These are phyloP conservation scores for Lentinula sp. DNA, from an alignment of 768 basidiomycete species.

Conservation along the genomic window DNA sequence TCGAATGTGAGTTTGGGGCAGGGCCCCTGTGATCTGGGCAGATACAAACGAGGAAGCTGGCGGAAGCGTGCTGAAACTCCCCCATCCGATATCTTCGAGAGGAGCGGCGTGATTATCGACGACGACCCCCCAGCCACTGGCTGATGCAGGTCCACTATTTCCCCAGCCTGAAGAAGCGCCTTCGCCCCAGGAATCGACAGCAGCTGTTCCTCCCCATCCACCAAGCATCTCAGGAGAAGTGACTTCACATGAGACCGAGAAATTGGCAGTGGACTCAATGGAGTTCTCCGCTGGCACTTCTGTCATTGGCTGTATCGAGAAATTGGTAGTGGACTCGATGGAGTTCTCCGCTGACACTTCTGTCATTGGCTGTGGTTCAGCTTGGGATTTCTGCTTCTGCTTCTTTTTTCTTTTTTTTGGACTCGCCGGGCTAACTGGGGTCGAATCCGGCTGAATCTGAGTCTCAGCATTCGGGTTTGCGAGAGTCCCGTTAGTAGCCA, in stretches of 20 bases:
- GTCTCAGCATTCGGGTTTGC: not conserved
- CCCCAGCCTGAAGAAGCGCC: not conserved
- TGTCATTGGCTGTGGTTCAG: not conserved
- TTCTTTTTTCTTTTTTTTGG: not conserved
- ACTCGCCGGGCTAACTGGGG: not conserved
- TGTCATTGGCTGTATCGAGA: not conserved
- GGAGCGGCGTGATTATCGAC: not conserved
- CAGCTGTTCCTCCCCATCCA: not conserved
- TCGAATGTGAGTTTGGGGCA: constrained; percentile 46
- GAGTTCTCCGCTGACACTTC: not conserved
- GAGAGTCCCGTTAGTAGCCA: not conserved
- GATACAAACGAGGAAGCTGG: not conserved
- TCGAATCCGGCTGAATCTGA: not conserved
- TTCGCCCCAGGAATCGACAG: not conserved
- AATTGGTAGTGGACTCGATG: too few species aligned
- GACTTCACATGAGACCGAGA: not conserved
- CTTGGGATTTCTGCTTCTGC: not conserved
- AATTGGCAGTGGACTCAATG: too few species aligned
- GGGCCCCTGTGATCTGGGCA: constrained; percentile 13
- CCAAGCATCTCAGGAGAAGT: not conserved
- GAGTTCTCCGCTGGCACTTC: not conserved
- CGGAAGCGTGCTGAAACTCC: not conserved
- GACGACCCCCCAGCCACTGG: not conserved
- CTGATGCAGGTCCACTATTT: not conserved
- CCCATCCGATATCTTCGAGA: not conserved